Evolutionary conservation across 371 early-diverging fungal species (phyloP), one percentile per base, ranked within the genome.

Genomic region (Umbelopsis sp.): DNA sequence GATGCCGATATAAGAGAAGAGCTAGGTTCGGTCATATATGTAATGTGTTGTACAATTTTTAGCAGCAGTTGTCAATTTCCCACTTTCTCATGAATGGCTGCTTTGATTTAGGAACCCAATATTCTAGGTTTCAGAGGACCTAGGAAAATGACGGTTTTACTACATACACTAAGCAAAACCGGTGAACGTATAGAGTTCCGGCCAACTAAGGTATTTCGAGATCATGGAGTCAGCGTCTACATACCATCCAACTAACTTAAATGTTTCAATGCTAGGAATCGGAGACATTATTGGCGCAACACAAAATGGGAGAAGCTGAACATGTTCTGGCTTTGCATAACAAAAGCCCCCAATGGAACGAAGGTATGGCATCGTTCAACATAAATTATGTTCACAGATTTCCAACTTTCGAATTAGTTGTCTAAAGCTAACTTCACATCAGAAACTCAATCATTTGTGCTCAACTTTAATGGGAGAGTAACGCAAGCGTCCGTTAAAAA

Each of bases 401-500:
- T 41, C 10, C 38, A 38, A 0, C 10, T 38, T 7, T 38, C 38
- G 4, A 41, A 41, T 41, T 1, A 10, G 41, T 41, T 41, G 1
- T 41, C n/a, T 51, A 44, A 44, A 16, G n/a, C 46, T 67, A 24
- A 16, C 44, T 57, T 14, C 45, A 20, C 3, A 5, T 29, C 68
- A 93, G 97, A 97, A 66, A 96, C 94, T 8, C 92, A 94, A 73
- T 93, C 96, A 7, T 98, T 94, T 83, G 95, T 96, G 0, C 79
- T 99, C 20, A 98, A 99, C 74, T 99, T 99, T 77, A 95, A 92
- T 67, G 96, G 96, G 9, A 83, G 99, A 16, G 97, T 99, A 0
- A 93, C 95, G 20, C 78, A 92, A 73, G 95, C 99, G 9, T 96
- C 96, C 6, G 97, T 98, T 44, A 97, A 98, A 74, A 99, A 99